Evolutionary conservation across 768 basidiomycete genomes (phyloP).

Genomic region (Leccinum subgranulosum): DNA sequence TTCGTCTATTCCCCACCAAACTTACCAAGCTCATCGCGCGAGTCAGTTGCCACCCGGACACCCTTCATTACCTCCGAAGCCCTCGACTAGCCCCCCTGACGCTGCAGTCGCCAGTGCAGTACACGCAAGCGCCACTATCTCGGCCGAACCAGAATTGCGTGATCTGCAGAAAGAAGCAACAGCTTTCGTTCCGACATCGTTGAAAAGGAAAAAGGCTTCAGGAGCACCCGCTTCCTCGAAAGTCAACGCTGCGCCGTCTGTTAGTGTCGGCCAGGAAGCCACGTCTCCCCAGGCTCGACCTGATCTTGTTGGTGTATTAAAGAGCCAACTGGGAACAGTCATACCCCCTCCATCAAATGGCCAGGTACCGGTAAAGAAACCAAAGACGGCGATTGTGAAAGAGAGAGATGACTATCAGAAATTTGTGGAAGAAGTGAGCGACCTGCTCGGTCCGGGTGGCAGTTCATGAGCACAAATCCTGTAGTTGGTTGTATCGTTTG

Average conservation of each 20-base stretch:
- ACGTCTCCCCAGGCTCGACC: slow-evolving; percentile 45
- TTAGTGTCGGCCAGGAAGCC: slow-evolving; percentile 33
- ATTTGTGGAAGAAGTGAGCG: slow-evolving; percentile 74
- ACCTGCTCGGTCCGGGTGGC: slow-evolving; percentile 44
- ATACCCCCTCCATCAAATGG: slow-evolving; percentile 21
- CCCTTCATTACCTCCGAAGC: slow-evolving; percentile 45
- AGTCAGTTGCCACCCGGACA: slow-evolving; percentile 36
- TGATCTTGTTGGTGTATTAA: slow-evolving; percentile 62
- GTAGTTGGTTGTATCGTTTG: background rate
- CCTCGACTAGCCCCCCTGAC: slow-evolving; percentile 20
- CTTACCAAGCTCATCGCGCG: slow-evolving; percentile 71
- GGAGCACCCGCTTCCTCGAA: slow-evolving; percentile 36
- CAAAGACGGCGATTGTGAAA: slow-evolving; percentile 32
- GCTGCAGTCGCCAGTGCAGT: slow-evolving; percentile 44
- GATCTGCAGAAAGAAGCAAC: slow-evolving; percentile 96
- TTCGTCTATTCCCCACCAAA: slow-evolving; percentile 71
- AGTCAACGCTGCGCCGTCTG: slow-evolving; percentile 64
- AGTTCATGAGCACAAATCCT: slow-evolving; percentile 9
- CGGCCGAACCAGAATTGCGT: slow-evolving; percentile 82
- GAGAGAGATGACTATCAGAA: slow-evolving; percentile 70
- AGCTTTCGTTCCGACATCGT: slow-evolving; percentile 78
- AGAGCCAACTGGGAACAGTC: slow-evolving; percentile 52
- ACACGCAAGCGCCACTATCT: slow-evolving; percentile 62
- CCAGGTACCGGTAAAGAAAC: slow-evolving; percentile 14
- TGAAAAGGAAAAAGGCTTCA: slow-evolving; percentile 68